Percentiles rank a stretch among this genome's conserved stretches.
Conservation (phyloP, 768 basidiomycete species). For the Grammothele lineata region DNA sequence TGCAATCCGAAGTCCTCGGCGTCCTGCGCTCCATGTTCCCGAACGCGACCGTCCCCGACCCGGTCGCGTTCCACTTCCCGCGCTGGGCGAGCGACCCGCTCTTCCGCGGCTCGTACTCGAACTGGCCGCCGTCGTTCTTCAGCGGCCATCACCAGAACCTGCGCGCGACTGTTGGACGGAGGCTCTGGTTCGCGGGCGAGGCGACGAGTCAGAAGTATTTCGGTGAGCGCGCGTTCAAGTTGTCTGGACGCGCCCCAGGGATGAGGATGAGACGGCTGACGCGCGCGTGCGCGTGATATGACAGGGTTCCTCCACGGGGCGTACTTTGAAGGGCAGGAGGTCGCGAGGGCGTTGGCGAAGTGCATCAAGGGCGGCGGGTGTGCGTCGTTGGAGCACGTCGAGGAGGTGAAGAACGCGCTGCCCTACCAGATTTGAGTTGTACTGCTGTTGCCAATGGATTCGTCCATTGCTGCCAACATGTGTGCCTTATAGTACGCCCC, state of each 20-base stretch:
- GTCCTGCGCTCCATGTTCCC: conserved; percentile 56
- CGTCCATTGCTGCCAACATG: too few relatives aligned
- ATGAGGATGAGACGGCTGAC: background rate
- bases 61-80: conserved; percentile 47
- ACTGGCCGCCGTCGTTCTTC: conserved; percentile 58
- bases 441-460: background rate
- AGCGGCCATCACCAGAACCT: conserved; percentile 51
- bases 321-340: conserved; percentile 29
- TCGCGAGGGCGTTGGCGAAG: conserved; percentile 22
- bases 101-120: conserved; percentile 58
- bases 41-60: conserved; percentile 45
- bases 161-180: conserved; percentile 44
- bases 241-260: background rate
- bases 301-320: conserved; percentile 31
- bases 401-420: conserved; percentile 18
- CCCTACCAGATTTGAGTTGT: conserved; percentile 17
- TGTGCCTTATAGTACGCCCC: too few relatives aligned
- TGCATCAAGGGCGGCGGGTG: conserved; percentile 23
- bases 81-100: conserved; percentile 48
- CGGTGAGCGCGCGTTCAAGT: conserved; percentile 32
- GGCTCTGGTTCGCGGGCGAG: conserved; percentile 63
- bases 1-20: conserved; percentile 48
- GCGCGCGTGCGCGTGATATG: background rate
- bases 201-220: conserved; percentile 55
- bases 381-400: conserved; percentile 10